A percentile compares a stretch with the other conserved stretches of the same genome.
These are phyloP conservation scores for Pseudogymnoascus sp. DNA, from an alignment of 2,329 filamentous ascomycete species.

Conservation along the genomic window DNA sequence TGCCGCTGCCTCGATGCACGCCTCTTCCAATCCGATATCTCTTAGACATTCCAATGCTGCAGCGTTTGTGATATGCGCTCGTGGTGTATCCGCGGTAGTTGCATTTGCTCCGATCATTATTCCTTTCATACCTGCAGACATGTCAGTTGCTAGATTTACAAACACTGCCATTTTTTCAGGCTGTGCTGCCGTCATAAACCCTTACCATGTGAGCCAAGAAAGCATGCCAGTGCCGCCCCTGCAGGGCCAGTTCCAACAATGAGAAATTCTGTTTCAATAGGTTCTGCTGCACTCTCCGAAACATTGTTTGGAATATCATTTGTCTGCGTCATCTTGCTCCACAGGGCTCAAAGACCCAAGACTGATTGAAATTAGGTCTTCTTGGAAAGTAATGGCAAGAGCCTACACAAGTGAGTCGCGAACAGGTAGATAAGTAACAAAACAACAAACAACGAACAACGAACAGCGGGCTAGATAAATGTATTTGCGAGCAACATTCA, in stretches of 20 bases:
- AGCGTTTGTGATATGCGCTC: slow-evolving; percentile 53
- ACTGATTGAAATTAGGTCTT: neutral
- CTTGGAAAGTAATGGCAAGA: neutral
- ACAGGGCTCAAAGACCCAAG: neutral
- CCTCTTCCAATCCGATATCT: slow-evolving; percentile 41
- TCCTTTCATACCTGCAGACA: slow-evolving; percentile 36
- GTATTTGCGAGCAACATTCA: neutral
- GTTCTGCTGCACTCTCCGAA: neutral
- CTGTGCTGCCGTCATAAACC: neutral
- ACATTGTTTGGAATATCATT: neutral
- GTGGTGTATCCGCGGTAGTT: slow-evolving; percentile 45
- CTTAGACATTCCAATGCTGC: slow-evolving; percentile 47
- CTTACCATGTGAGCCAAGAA: neutral
- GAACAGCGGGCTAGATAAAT: neutral
- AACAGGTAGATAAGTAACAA: neutral
- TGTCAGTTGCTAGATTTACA: neutral
- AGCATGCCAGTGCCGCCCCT: neutral
- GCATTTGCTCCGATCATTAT: slow-evolving; percentile 43
- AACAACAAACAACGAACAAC: too few species aligned
- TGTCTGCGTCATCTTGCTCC: neutral
- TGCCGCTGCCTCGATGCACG: slow-evolving; percentile 30
- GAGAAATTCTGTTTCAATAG: neutral
- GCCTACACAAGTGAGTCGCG: neutral
- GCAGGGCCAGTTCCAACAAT: neutral
- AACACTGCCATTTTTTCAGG: neutral